A percentile compares a stretch with the other conserved stretches of the same genome.
Evolutionary conservation across 2,329 filamentous ascomycete species (phyloP).

Genomic region (Fusarium sp.): DNA sequence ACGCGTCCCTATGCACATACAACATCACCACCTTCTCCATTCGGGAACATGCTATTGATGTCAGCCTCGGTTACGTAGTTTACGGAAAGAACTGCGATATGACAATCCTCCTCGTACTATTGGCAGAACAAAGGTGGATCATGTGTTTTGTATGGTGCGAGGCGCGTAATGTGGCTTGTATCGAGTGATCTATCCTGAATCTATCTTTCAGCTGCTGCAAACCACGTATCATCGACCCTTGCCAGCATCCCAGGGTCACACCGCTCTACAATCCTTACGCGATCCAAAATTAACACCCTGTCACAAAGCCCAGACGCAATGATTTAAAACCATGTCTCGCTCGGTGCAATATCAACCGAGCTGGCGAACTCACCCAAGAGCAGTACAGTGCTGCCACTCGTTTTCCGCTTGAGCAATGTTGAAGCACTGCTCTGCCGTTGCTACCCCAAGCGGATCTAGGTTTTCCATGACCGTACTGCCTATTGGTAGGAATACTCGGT

Average conservation of each 20-base stretch:
- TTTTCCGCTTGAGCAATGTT: not conserved
- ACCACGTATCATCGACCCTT: not conserved
- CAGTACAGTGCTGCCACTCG: not conserved
- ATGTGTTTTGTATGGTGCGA: rapidly evolving
- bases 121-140: rapidly evolving
- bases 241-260: not conserved
- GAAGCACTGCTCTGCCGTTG: not conserved
- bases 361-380: not conserved
- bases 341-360: not conserved
- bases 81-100: not conserved
- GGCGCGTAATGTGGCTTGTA: rapidly evolving
- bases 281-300: not conserved
- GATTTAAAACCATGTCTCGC: not conserved
- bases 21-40: not conserved
- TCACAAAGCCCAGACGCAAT: not conserved
- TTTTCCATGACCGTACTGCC: not conserved
- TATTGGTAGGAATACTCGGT: not conserved
- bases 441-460: not conserved
- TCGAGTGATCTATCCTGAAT: not conserved
- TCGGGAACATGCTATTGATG: rapidly evolving
- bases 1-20: not conserved
- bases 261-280: not conserved
- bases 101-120: rapidly evolving
- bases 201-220: not conserved
- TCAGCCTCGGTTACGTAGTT: not conserved